Percentiles rank a stretch among this genome's conserved stretches.
phyloP scores from a whole-genome alignment of 768 basidiomycete species.

The Lyophyllum shimeji region DNA sequence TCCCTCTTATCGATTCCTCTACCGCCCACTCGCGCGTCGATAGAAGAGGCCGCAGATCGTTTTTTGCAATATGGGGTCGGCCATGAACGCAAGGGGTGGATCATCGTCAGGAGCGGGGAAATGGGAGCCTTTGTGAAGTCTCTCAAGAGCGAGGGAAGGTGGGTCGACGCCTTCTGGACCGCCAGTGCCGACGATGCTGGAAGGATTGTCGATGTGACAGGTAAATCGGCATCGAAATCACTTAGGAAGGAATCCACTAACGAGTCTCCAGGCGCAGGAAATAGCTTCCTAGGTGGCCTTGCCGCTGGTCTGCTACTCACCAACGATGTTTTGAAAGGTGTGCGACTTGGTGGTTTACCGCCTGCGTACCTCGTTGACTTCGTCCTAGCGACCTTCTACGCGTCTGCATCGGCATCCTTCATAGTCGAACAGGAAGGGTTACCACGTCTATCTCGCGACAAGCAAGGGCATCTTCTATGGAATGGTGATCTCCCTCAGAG shows the following conservation, averaged over 20 bases:
- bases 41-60: constrained; percentile 66
- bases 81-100: constrained; percentile 44
- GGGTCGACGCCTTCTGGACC: constrained; percentile 79
- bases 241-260: not conserved
- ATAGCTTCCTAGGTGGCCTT: constrained; percentile 84
- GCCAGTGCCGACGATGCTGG: constrained; percentile 30
- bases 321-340: constrained; percentile 67
- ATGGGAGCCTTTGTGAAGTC: constrained; percentile 70
- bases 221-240: constrained; percentile 35
- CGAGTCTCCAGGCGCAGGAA: constrained; percentile 73
- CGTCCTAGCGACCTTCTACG: constrained; percentile 64
- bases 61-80: constrained; percentile 67
- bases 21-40: constrained; percentile 45
- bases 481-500: constrained; percentile 65
- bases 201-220: constrained; percentile 81
- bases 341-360: constrained; percentile 15
- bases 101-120: constrained; percentile 75
- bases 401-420: constrained; percentile 79
- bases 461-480: constrained; percentile 46
- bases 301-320: constrained; percentile 66
- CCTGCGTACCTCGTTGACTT: not conserved
- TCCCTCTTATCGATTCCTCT: constrained; percentile 55
- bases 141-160: constrained; percentile 36
- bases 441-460: constrained; percentile 45
- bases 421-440: constrained; percentile 81